Evolutionary conservation across 108 stramenopile genomes (phyloP).

Genomic region (Cylindrotheca closterium): DNA sequence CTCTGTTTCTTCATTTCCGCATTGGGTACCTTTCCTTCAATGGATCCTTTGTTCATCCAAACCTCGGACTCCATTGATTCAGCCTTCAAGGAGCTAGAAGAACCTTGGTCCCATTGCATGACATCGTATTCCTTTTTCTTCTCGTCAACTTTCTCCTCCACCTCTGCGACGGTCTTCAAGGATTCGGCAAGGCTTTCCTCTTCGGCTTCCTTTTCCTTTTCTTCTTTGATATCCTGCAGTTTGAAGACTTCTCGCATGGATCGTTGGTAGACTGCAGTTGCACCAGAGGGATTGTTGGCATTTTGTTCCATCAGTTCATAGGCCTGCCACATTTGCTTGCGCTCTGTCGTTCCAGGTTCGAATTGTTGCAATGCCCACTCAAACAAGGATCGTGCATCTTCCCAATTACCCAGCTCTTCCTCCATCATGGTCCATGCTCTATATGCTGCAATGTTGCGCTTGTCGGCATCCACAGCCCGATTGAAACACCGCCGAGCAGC

Average conservation of each 20-base stretch:
- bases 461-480: slow-evolving; percentile 87
- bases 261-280: slow-evolving; percentile 70
- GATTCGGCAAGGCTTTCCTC: slow-evolving; percentile 5
- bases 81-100: too few species aligned
- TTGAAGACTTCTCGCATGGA: slow-evolving; percentile 69
- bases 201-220: slow-evolving; percentile 17
- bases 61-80: slow-evolving; percentile 63
- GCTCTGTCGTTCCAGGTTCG: slow-evolving; percentile 65
- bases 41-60: slow-evolving; percentile 78
- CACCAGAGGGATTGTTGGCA: slow-evolving; percentile 50
- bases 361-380: slow-evolving; percentile 68
- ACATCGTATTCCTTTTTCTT: slow-evolving; percentile 62
- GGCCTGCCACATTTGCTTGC: slow-evolving; percentile 65
- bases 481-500: slow-evolving; percentile 84
- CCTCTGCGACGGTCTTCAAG: slow-evolving; percentile 3
- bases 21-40: slow-evolving; percentile 63
- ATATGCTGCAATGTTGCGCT: slow-evolving; percentile 77
- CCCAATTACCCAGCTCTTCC: slow-evolving; percentile 59
- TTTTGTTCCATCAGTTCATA: slow-evolving; percentile 87
- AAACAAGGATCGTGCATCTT: slow-evolving; percentile 69
- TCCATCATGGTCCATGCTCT: slow-evolving; percentile 89
- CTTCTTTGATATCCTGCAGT: slow-evolving; percentile 22
- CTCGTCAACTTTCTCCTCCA: slow-evolving; percentile 14
- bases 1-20: slow-evolving; percentile 48
- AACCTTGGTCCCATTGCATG: slow-evolving; percentile 50